Base-by-base conservation (phyloP, 305 asterid species). In the Andrographis paniculata region DNA sequence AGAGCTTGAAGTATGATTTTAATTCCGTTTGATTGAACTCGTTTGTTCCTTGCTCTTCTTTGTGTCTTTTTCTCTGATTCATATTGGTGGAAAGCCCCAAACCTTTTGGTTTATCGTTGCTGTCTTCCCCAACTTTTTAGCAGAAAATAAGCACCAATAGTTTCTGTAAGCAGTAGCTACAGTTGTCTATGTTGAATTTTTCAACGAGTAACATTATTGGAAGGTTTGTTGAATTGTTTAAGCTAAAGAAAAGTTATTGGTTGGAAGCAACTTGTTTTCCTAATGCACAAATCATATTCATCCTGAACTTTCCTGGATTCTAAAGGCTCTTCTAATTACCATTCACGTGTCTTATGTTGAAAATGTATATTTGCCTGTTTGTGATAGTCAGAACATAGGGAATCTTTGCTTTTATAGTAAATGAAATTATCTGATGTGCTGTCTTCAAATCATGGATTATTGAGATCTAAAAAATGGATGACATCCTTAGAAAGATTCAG, bases 361-460 rank as follows among this genome's bases (percentile, higher is more conserved):
- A 40, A 14, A 14, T 33, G 58, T 9, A 27, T 37, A 45, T 21
- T 20, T 45, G 45, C 45, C 52, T 14, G n/a, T 14, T 17, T 9
- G 33, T 20, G 24, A 38, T 52, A 16, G 59, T 30, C 14, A 4
- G 16, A 23, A 1, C 13, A 30, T 17, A 14, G 1, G 7, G 50
- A 17, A 45, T 60, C 31, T 53, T 27, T 55, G 15, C 61, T 49
- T 54, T 42, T 49, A n/a, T 15, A 27, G 46, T 36, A 20, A 27
- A 22, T 53, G 31, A 43, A 15, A 49, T 63, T 45, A 50, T 9
- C 9, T 48, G 19, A 37, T 22, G 18, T 31, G 55, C 50, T 31
- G 42, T 41, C 54, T 39, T 40, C 42, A 43, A 19, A 23, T 39
- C 60, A 52, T 45, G 33, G 39, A 31, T 30, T 33, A 15, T 52